phyloP scores from a whole-genome alignment of 108 stramenopile species.

The Cyclotella sp. region DNA sequence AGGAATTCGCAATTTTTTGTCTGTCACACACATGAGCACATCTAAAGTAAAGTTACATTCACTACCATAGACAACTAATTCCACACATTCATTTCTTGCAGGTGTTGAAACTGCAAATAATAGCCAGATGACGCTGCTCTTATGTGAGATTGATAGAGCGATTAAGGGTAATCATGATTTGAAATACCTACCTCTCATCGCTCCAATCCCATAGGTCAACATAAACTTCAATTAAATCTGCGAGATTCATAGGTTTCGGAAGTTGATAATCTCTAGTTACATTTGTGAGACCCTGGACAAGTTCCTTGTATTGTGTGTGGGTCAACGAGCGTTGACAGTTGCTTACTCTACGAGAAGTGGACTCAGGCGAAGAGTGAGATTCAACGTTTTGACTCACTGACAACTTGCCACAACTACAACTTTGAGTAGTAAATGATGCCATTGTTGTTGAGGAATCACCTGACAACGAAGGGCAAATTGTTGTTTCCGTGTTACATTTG shows the following conservation, averaged over 20 bases:
- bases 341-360: no score
- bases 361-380: neutral
- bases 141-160: no score
- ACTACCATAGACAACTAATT: no score
- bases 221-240: constrained; percentile 20
- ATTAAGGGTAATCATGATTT: no score
- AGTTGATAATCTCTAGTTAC: constrained; percentile 7
- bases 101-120: no score
- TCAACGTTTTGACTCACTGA: neutral
- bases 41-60: no score
- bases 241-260: constrained; percentile 3
- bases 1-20: no score
- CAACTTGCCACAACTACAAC: no score
- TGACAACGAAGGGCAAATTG: neutral
- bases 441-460: neutral
- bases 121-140: no score
- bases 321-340: neutral
- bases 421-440: neutral
- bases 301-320: neutral
- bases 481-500: neutral
- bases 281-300: constrained; percentile 9
- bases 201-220: constrained; percentile 9
- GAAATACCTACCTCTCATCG: neutral
- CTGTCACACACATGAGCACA: no score
- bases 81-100: no score